A percentile compares a stretch with the other conserved stretches of the same genome.
Conservation (phyloP, 495 filamentous ascomycete genomes). For the Penicillium lividum region DNA sequence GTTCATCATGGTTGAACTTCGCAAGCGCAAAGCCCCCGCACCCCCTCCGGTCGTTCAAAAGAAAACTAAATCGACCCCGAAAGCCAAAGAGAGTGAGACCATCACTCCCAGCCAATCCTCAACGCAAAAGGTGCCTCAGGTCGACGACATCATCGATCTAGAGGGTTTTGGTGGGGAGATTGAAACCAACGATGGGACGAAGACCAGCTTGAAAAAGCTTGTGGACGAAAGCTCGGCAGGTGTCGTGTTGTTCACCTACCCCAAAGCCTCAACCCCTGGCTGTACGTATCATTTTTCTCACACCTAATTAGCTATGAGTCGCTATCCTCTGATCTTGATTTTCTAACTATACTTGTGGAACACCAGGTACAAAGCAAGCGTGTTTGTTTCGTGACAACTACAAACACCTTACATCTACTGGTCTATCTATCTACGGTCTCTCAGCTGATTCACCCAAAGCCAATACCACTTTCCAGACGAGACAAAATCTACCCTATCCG, state of each 20-base stretch:
- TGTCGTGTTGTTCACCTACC: slow-evolving; percentile 93
- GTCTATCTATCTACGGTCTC: slow-evolving; percentile 84
- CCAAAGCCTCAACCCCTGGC: slow-evolving; percentile 90
- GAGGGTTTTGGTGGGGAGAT: slow-evolving; percentile 80
- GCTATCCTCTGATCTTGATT: not conserved
- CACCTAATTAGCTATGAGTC: not conserved
- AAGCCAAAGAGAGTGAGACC: slow-evolving; percentile 30
- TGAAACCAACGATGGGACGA: slow-evolving; percentile 77
- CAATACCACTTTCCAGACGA: slow-evolving; percentile 87
- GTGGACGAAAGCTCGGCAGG: slow-evolving; percentile 81
- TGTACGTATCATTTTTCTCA: slow-evolving; percentile 62
- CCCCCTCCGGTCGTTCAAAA: slow-evolving; percentile 57
- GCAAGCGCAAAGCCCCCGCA: slow-evolving; percentile 71
- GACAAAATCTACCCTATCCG: slow-evolving; percentile 83
- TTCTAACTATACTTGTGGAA: not conserved
- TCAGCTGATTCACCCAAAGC: slow-evolving; percentile 82
- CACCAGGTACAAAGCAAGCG: slow-evolving; percentile 82
- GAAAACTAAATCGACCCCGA: slow-evolving; percentile 29
- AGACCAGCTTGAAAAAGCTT: slow-evolving; percentile 73
- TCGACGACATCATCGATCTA: slow-evolving; percentile 60
- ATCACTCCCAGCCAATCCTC: slow-evolving; percentile 45
- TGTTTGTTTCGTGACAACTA: slow-evolving; percentile 90
- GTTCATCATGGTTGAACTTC: slow-evolving; percentile 60
- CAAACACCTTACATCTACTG: slow-evolving; percentile 71
- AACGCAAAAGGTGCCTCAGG: slow-evolving; percentile 34